These are phyloP conservation scores for Eutrema salsugineum DNA, from an alignment of 441 rosid species.

Conservation along the genomic window DNA sequence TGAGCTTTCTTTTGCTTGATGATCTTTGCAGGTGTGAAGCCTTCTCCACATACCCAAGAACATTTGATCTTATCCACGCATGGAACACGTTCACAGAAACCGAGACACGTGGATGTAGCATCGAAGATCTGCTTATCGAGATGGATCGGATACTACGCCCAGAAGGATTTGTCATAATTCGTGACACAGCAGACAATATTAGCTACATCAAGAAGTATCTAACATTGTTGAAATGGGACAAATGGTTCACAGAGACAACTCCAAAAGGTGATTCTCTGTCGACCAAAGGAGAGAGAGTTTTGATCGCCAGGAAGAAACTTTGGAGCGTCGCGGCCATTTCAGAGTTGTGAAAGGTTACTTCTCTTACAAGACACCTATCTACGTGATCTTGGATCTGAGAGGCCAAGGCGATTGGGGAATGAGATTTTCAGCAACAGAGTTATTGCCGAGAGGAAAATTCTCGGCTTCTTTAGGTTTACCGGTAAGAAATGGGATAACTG, in stretches of 20 bases:
- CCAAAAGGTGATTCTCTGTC: conserved; percentile 76
- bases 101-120: conserved; percentile 57
- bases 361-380: background rate
- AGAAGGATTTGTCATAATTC: conserved; percentile 76
- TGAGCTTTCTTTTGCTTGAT: background rate
- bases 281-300: conserved; percentile 58
- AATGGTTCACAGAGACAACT: conserved; percentile 72
- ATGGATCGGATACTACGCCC: conserved; percentile 93
- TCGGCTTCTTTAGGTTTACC: background rate
- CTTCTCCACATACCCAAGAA: conserved; percentile 92
- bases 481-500: conserved; percentile 13
- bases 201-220: conserved; percentile 52
- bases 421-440: background rate
- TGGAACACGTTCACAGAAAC: conserved; percentile 77
- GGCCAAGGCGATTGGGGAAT: background rate
- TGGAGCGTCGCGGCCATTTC: conserved; percentile 41
- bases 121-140: conserved; percentile 82
- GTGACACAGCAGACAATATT: conserved; percentile 70
- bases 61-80: conserved; percentile 94
- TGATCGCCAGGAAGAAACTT: conserved; percentile 77
- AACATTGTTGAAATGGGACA: conserved; percentile 83
- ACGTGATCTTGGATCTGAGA: background rate
- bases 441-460: conserved; percentile 12
- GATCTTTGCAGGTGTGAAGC: conserved; percentile 76
- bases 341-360: conserved; percentile 5